Percentiles rank a stretch among this genome's conserved stretches.
phyloP scores from a whole-genome alignment of 805 yeast genomes.

The Saturnispora quitensis region DNA sequence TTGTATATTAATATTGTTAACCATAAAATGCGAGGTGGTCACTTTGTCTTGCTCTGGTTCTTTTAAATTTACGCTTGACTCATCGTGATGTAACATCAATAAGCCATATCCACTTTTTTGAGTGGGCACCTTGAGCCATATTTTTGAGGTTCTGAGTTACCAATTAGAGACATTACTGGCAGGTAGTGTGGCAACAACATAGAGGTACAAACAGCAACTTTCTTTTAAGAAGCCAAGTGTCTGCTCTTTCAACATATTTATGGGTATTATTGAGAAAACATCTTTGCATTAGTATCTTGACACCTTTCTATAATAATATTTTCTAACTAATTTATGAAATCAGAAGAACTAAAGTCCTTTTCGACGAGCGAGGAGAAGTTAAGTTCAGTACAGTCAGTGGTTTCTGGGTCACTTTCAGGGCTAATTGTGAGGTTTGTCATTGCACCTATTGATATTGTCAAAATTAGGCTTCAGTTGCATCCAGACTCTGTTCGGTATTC shows the following conservation, averaged over 20 bases:
- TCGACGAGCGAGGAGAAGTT: constrained; percentile 14
- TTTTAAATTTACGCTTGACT: background rate
- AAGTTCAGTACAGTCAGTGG: constrained; percentile 32
- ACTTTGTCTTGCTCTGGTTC: background rate
- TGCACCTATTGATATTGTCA: constrained; percentile 74
- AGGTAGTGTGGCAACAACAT: background rate
- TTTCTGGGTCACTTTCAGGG: constrained; percentile 71
- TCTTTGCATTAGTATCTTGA: background rate
- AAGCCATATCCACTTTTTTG: background rate
- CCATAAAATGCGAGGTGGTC: background rate
- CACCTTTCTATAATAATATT: background rate
- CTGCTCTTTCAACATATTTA: background rate
- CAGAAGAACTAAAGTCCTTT: constrained; percentile 4
- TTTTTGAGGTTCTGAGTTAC: background rate
- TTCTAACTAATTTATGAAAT: background rate
- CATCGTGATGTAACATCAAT: background rate
- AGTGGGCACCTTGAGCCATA: background rate
- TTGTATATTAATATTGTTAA: background rate
- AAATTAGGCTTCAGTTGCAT: constrained; percentile 65
- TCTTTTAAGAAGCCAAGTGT: background rate
- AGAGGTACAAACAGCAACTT: background rate
- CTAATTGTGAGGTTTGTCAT: constrained; percentile 39
- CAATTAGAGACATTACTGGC: background rate
- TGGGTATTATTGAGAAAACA: background rate
- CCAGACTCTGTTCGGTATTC: constrained; percentile 24